These are phyloP conservation scores for Telopea speciosissima DNA, from an alignment of 177 flowering plant species.

Conservation along the genomic window DNA sequence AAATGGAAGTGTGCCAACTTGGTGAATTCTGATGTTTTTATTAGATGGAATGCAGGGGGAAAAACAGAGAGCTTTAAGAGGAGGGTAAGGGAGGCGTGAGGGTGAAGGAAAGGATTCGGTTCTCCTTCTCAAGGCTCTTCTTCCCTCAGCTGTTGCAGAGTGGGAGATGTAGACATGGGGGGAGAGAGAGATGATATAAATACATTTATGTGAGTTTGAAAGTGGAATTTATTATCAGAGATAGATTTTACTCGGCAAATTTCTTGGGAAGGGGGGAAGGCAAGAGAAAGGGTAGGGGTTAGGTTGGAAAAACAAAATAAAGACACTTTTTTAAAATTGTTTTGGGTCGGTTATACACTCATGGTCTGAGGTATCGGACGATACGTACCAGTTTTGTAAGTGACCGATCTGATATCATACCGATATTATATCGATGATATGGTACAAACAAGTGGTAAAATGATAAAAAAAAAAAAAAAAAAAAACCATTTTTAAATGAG, in stretches of 20 bases:
- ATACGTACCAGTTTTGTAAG: too few relatives aligned
- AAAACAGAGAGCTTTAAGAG: slow-evolving; percentile 10
- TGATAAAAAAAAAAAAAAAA: too few relatives aligned
- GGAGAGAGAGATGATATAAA: not conserved
- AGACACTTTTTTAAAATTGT: not conserved
- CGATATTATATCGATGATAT: too few relatives aligned
- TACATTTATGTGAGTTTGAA: not conserved
- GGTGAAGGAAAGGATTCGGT: slow-evolving; percentile 48
- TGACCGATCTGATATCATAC: too few relatives aligned
- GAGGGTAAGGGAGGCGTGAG: slow-evolving; percentile 43
- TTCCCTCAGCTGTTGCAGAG: slow-evolving; percentile 9
- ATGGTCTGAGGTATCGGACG: too few relatives aligned
- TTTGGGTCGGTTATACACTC: not conserved
- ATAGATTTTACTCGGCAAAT: too few relatives aligned
- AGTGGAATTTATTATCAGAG: not conserved
- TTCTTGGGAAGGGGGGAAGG: too few relatives aligned
- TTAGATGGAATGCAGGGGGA: not conserved
- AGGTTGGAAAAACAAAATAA: too few relatives aligned
- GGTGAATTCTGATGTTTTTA: not conserved
- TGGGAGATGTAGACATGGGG: not conserved
- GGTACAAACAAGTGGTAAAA: too few relatives aligned
- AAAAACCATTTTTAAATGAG: too few relatives aligned
- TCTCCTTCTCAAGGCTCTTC: slow-evolving; percentile 31
- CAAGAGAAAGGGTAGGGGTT: too few relatives aligned
- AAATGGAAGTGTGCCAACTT: slow-evolving; percentile 5